Evolutionary conservation across 2,329 filamentous ascomycete genomes (phyloP).

Genomic region (Alternaria solani): DNA sequence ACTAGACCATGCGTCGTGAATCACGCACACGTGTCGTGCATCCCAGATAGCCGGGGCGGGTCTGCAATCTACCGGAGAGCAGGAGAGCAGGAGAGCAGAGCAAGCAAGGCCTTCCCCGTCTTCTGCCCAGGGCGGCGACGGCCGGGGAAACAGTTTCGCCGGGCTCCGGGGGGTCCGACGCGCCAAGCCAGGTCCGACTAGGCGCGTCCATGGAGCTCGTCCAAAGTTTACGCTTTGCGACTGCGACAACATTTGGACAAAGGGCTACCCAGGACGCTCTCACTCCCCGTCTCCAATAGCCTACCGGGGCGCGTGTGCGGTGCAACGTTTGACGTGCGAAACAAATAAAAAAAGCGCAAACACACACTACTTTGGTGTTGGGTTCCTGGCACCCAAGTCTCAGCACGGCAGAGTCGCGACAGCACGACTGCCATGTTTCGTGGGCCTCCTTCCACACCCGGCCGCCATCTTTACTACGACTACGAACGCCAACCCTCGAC

Average conservation of each 20-base stretch:
- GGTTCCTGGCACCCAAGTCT: conserved; percentile 4
- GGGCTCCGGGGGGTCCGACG: background rate
- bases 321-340: background rate
- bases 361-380: conserved; percentile 15
- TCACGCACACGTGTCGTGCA: conserved; percentile 10
- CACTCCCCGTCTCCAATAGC: background rate
- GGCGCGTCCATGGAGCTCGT: conserved; percentile 28
- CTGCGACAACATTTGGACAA: conserved; percentile 16
- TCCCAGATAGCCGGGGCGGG: conserved; percentile 4
- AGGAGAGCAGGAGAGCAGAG: background rate
- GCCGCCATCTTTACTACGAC: conserved; percentile 36
- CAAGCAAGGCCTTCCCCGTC: background rate
- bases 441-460: conserved; percentile 49
- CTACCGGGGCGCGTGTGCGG: conserved; percentile 6
- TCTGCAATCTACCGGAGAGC: conserved; percentile 4
- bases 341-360: background rate
- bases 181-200: conserved; percentile 21
- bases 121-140: background rate
- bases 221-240: conserved; percentile 28
- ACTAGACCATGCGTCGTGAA: conserved; percentile 10
- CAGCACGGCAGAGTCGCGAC: conserved; percentile 2
- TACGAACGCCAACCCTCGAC: conserved; percentile 58
- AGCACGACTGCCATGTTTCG: conserved; percentile 44
- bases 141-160: conserved; percentile 11
- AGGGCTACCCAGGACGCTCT: background rate